phyloP scores from a whole-genome alignment of 257 asterid genomes.

The Nicotiana attenuata region DNA sequence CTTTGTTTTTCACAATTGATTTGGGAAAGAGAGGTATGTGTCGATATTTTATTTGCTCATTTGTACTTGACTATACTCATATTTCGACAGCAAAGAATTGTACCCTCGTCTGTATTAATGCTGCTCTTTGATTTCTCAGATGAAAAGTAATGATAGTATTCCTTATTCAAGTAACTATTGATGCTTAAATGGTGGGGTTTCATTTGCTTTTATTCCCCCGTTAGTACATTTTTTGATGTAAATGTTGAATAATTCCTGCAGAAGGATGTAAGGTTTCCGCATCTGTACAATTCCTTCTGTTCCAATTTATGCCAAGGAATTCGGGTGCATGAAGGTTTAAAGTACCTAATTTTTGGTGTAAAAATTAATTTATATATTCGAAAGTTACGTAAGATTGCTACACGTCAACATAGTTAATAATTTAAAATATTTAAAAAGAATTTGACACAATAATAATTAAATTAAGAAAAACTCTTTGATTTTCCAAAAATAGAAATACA shows the following conservation, averaged over 20 bases:
- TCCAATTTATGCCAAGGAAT: too few relatives aligned
- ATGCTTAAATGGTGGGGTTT: background rate
- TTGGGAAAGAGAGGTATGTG: background rate
- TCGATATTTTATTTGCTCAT: background rate
- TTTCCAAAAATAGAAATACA: too few relatives aligned
- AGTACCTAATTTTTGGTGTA: too few relatives aligned
- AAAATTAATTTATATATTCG: too few relatives aligned
- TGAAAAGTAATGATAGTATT: background rate
- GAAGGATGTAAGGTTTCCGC: background rate
- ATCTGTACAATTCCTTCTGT: background rate
- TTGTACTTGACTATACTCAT: background rate
- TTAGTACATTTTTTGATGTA: background rate
- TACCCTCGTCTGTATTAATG: background rate
- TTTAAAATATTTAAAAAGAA: too few relatives aligned
- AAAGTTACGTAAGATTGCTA: too few relatives aligned
- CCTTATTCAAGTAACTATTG: background rate
- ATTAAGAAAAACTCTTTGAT: too few relatives aligned
- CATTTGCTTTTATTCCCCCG: background rate
- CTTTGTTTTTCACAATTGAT: background rate
- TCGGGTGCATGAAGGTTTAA: too few relatives aligned
- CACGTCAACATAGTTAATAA: too few relatives aligned
- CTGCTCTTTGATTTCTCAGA: background rate
- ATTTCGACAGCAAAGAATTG: background rate
- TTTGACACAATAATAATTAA: too few relatives aligned
- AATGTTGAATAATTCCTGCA: background rate